Evolutionary conservation across 2,329 filamentous ascomycete species (phyloP).

Genomic region (Verticillium alfalfae): DNA sequence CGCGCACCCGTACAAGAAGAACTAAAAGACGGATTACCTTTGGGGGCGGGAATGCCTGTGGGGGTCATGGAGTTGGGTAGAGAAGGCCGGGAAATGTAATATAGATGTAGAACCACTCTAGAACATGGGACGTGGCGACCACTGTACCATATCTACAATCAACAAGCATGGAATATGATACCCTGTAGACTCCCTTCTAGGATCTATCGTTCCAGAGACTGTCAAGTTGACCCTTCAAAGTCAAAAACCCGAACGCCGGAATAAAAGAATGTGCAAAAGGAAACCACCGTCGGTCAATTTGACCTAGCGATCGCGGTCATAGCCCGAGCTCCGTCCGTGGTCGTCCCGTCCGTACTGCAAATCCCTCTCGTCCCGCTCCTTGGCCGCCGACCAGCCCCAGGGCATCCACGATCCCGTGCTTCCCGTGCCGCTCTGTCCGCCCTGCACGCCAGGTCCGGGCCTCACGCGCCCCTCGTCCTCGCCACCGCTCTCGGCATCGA

Average conservation of each 20-base stretch:
- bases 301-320: not conserved
- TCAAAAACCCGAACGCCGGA: not conserved
- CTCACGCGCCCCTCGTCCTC: conserved; percentile 36
- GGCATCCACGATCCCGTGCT: conserved; percentile 40
- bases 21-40: not conserved
- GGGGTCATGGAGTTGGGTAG: too few relatives aligned
- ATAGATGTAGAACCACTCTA: not conserved
- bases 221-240: not conserved
- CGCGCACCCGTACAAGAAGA: conserved; percentile 51
- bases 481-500: conserved; percentile 66
- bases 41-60: too few relatives aligned
- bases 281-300: too few relatives aligned
- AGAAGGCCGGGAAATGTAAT: not conserved
- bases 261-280: not conserved
- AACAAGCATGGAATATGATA: not conserved
- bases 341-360: not conserved
- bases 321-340: conserved; percentile 20
- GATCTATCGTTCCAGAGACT: not conserved
- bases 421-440: conserved; percentile 10
- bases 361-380: conserved; percentile 17
- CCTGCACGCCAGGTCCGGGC: conserved; percentile 14
- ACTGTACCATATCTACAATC: not conserved
- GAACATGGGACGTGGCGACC: not conserved
- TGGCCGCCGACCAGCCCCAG: conserved; percentile 34
- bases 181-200: not conserved